A percentile compares a stretch with the other conserved stretches of the same genome.
Conservation (phyloP, 108 stramenopile genomes). For the Nitzschia sp. region DNA sequence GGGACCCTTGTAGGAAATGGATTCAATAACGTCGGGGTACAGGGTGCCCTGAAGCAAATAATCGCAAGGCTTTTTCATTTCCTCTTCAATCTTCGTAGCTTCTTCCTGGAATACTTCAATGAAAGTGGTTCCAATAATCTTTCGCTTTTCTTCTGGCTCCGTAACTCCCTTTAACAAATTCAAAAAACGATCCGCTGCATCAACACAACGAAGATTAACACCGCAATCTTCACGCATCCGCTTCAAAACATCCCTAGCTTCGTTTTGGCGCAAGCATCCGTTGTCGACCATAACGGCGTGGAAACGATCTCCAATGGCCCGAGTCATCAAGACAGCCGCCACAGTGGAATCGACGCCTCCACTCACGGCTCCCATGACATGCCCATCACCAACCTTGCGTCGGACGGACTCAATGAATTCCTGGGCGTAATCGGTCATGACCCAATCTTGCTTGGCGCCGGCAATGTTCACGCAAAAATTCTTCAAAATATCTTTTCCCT, state of each 20-base stretch:
- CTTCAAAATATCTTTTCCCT: conserved; percentile 80
- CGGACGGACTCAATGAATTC: conserved; percentile 93
- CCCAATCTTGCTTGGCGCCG: conserved; percentile 90
- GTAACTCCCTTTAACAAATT: conserved; percentile 81
- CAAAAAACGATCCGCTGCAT: conserved; percentile 94
- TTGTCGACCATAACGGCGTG: conserved; percentile 99
- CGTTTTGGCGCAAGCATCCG: conserved; percentile 96
- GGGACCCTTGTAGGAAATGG: conserved; percentile 97
- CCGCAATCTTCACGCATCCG: conserved; percentile 90
- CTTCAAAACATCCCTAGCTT: conserved; percentile 82
- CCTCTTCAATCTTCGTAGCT: conserved; percentile 81
- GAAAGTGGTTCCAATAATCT: conserved; percentile 96
- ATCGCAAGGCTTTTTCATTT: conserved; percentile 64
- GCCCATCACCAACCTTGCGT: conserved; percentile 85
- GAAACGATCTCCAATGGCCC: conserved; percentile 96
- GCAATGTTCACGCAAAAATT: conserved; percentile 93
- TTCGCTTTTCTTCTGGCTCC: conserved; percentile 97
- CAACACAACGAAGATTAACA: conserved; percentile 92
- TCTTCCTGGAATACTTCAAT: conserved; percentile 98
- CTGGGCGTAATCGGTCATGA: conserved; percentile 95
- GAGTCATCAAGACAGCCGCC: conserved; percentile 94
- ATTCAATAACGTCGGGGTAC: conserved; percentile 99
- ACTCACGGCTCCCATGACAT: conserved; percentile 98
- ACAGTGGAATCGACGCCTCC: conserved; percentile 99
- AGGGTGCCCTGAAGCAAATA: conserved; percentile 96